Conservation (phyloP, 2,329 filamentous ascomycete species). For the Leptoxyphium fumago region DNA sequence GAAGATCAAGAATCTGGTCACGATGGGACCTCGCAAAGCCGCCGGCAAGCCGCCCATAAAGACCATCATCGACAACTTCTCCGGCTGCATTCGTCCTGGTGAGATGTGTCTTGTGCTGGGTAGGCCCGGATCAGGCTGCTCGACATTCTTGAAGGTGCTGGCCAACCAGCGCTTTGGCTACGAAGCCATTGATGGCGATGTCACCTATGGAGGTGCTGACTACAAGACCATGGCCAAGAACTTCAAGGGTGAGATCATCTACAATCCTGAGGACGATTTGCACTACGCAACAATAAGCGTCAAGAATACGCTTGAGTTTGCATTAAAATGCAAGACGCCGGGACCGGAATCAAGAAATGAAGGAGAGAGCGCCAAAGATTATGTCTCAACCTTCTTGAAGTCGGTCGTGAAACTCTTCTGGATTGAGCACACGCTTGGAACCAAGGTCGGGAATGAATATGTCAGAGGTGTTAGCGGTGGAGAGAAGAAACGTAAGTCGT, state of each 20-base stretch:
- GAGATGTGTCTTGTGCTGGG: constrained; percentile 83
- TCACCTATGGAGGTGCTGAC: constrained; percentile 61
- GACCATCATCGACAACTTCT: constrained; percentile 55
- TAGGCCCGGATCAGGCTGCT: constrained; percentile 49
- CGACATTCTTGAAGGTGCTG: constrained; percentile 40
- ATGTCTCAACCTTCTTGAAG: constrained; percentile 23
- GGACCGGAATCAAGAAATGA: constrained; percentile 51
- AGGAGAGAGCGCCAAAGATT: constrained; percentile 56
- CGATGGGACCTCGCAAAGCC: constrained; percentile 27
- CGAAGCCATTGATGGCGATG: constrained; percentile 52
- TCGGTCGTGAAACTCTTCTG: constrained; percentile 81
- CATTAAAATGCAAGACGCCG: constrained; percentile 70
- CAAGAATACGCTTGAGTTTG: constrained; percentile 73
- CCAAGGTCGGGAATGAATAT: constrained; percentile 70
- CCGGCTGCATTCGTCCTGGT: constrained; percentile 52
- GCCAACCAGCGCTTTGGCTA: constrained; percentile 44
- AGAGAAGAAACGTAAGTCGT: constrained; percentile 31
- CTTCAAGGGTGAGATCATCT: constrained; percentile 71
- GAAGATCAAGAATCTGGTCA: constrained; percentile 36
- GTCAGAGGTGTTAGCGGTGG: constrained; percentile 53
- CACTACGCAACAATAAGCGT: constrained; percentile 78
- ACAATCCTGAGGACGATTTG: constrained; percentile 75
- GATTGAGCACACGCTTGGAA: constrained; percentile 75
- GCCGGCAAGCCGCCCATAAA: constrained; percentile 41
- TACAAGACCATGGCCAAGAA: constrained; percentile 52